A percentile compares a stretch with the other conserved stretches of the same genome.
Evolutionary conservation across 257 asterid genomes (phyloP).

Genomic region (Plantago major): DNA sequence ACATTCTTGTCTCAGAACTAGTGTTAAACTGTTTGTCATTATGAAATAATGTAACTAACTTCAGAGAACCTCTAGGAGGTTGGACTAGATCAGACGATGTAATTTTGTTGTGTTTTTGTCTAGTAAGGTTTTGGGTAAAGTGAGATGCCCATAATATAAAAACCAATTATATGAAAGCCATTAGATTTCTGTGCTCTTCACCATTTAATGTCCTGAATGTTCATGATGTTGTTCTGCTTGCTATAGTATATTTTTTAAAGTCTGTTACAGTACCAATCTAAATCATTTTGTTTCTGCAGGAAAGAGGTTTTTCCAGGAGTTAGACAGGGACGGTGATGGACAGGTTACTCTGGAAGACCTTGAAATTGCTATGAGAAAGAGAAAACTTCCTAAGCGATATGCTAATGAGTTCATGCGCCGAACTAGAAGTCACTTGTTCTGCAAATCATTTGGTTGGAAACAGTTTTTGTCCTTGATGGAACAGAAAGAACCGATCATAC

Average conservation of each 20-base stretch:
- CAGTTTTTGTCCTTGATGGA: slow-evolving; percentile 93
- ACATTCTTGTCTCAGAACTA: no score
- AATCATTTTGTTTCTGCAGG: slow-evolving; percentile 44
- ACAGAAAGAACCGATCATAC: slow-evolving; percentile 98
- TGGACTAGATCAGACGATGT: no score
- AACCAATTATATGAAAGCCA: no score
- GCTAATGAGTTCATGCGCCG: slow-evolving; percentile 94
- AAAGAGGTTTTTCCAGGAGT: slow-evolving; percentile 85
- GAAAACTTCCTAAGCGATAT: slow-evolving; percentile 89
- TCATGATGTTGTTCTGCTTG: slow-evolving; percentile 1
- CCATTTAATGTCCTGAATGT: no score
- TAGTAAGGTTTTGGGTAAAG: no score
- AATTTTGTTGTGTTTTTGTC: no score
- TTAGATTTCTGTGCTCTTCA: no score
- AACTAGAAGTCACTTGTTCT: slow-evolving; percentile 81
- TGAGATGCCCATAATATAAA: no score
- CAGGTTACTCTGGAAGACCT: slow-evolving; percentile 97
- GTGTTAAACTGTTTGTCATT: no score
- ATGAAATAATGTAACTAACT: no score
- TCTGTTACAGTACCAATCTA: slow-evolving; percentile 14
- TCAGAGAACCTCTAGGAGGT: no score
- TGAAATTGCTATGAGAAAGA: slow-evolving; percentile 85
- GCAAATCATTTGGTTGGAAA: slow-evolving; percentile 96
- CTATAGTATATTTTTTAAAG: not conserved
- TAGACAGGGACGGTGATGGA: slow-evolving; percentile 98